Base-by-base conservation (phyloP, 805 yeast genomes). In the Candida sithepensis region DNA sequence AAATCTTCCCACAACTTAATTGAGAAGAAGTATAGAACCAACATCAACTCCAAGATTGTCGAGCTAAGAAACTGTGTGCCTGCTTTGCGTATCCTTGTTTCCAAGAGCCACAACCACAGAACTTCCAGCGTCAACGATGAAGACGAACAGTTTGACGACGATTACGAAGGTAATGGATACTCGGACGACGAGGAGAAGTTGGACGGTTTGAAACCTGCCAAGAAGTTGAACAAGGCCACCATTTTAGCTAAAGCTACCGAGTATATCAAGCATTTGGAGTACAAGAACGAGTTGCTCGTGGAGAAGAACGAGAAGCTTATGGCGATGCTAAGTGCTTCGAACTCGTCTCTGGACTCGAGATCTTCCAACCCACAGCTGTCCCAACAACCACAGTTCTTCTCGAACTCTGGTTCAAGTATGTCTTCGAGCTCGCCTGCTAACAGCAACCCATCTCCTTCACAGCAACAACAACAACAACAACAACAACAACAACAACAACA, bases 61-160 rank as follows among this genome's bases (percentile, higher is more conserved):
- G 85, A 83, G 36, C 74, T 87, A 38, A 72, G 91, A 60, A 88
- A 85, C 55, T 84, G 89, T 26, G 96, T 88, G 24, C 96, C 96
- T 2, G 70, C 94, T 3, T 71, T 88, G 45, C 73, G 88, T 45
- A 74, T 78, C 26, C 42, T 68, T 20, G 63, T 67, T 14, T 63
- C 71, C 3, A 64, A 43, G 66, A 67, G 52, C 58, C 72, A 55
- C 67, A 73, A 61, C 50, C 65, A 56, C 57, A 72, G 59, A 61
- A 73, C 60, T 1, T 51, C 53, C 28, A 54, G 51, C 30, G 32
- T 46, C 1, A 43, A 23, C 18, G 71, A 69, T 39, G 72, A 71
- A 42, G 75, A 71, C 32, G 75, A 70, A 46, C 66, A 56, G 14
- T 75, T 74, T 39, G 73, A 68, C 34, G 79, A 77, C 48, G 69